These are phyloP conservation scores for Colletotrichum sp. DNA, from an alignment of 2,329 filamentous ascomycete species.

Conservation along the genomic window DNA sequence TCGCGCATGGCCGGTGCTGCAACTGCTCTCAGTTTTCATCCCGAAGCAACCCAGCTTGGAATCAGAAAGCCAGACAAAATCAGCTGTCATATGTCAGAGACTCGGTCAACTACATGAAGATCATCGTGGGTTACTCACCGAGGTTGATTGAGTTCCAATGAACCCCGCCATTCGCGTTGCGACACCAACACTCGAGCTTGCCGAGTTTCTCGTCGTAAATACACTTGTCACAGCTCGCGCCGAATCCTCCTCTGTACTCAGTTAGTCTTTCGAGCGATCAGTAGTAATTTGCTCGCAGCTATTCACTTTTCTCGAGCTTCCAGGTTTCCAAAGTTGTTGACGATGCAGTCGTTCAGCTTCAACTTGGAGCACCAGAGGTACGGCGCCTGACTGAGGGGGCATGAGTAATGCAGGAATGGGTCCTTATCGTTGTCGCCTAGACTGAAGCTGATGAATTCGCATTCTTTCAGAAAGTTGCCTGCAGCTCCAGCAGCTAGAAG, in stretches of 20 bases:
- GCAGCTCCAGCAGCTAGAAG: background rate
- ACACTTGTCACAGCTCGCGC: background rate
- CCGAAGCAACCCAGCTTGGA: background rate
- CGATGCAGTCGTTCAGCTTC: background rate
- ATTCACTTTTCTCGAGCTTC: background rate
- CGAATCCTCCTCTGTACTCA: background rate
- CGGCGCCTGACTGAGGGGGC: background rate
- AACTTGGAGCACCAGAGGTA: background rate
- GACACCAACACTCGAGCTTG: background rate
- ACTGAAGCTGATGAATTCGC: background rate
- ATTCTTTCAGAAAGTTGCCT: background rate
- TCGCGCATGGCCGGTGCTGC: background rate
- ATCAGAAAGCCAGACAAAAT: background rate
- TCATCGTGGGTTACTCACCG: background rate
- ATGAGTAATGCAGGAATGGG: background rate
- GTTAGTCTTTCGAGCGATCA: fast-evolving
- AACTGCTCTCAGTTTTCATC: background rate
- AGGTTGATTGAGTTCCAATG: background rate
- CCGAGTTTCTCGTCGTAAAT: background rate
- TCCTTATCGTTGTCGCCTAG: background rate
- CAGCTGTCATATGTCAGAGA: background rate
- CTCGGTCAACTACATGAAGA: background rate
- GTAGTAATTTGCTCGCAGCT: no score
- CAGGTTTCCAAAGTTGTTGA: background rate
- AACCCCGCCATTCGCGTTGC: background rate